These are phyloP conservation scores for Pseudocercospora macadamiae DNA, from an alignment of 2,329 filamentous ascomycete species.

Conservation along the genomic window DNA sequence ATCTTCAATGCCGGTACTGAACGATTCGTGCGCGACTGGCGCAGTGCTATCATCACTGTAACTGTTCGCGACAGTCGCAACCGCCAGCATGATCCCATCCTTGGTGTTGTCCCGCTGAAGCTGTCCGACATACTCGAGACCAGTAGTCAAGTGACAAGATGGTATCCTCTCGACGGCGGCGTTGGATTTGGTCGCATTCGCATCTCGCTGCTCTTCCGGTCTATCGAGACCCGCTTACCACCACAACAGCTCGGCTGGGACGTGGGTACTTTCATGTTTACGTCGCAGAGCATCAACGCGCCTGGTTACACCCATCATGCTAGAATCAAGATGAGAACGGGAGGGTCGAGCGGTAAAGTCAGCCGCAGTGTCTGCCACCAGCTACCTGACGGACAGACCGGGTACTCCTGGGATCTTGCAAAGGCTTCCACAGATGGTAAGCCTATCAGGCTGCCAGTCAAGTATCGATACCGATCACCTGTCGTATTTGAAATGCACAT, in stretches of 20 bases:
- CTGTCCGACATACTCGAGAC: slow-evolving; percentile 86
- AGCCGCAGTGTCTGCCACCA: slow-evolving; percentile 64
- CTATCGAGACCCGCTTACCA: slow-evolving; percentile 83
- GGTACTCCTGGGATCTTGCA: slow-evolving; percentile 61
- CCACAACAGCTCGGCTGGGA: slow-evolving; percentile 88
- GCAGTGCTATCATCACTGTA: slow-evolving; percentile 81
- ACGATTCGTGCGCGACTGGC: slow-evolving; percentile 90
- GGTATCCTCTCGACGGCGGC: slow-evolving; percentile 96
- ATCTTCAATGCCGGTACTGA: slow-evolving; percentile 98
- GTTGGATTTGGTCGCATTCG: slow-evolving; percentile 86
- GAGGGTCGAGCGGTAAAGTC: slow-evolving; percentile 76
- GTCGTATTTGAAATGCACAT: slow-evolving; percentile 85
- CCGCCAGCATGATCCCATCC: slow-evolving; percentile 89
- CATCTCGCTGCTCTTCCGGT: slow-evolving; percentile 87
- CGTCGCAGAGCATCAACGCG: slow-evolving; percentile 69
- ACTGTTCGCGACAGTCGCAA: slow-evolving; percentile 87
- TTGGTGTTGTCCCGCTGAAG: slow-evolving; percentile 88
- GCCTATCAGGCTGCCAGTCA: slow-evolving; percentile 78
- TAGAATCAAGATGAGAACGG: slow-evolving; percentile 79
- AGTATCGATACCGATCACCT: slow-evolving; percentile 86
- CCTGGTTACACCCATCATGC: slow-evolving; percentile 63
- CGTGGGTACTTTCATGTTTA: slow-evolving; percentile 90
- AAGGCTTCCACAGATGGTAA: slow-evolving; percentile 44
- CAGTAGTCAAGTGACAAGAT: slow-evolving; percentile 81
- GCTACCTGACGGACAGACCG: slow-evolving; percentile 55